These are phyloP conservation scores for Arthrobotrys megalospora DNA, from an alignment of 2,329 filamentous ascomycete species.

Conservation along the genomic window DNA sequence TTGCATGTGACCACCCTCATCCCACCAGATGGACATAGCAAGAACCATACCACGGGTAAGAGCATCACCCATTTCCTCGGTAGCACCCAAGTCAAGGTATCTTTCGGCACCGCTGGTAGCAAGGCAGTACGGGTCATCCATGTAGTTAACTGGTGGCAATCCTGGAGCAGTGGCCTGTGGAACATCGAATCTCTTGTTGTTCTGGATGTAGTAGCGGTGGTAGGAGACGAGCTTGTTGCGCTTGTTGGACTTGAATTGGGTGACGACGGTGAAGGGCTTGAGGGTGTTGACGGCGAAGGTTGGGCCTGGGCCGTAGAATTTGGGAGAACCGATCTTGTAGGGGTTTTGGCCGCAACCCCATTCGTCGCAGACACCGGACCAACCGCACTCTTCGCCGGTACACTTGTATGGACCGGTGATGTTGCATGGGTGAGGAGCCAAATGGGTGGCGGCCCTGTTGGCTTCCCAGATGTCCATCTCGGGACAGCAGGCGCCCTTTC, in stretches of 20 bases:
- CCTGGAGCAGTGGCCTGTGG: slow-evolving; percentile 67
- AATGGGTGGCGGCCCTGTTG: slow-evolving; percentile 69
- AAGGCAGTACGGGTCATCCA: slow-evolving; percentile 67
- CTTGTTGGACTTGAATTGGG: slow-evolving; percentile 69
- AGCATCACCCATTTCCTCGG: slow-evolving; percentile 70
- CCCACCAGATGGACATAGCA: slow-evolving; percentile 74
- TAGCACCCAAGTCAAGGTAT: slow-evolving; percentile 68
- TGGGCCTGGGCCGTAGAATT: slow-evolving; percentile 65
- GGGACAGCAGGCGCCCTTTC: slow-evolving; percentile 67
- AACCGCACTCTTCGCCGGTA: slow-evolving; percentile 68
- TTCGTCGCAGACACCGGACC: slow-evolving; percentile 69
- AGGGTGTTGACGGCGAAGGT: slow-evolving; percentile 69
- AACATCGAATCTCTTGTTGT: slow-evolving; percentile 69
- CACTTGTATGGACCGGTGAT: slow-evolving; percentile 69
- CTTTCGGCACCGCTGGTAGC: slow-evolving; percentile 65
- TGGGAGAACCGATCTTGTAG: slow-evolving; percentile 66
- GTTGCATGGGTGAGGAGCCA: slow-evolving; percentile 72
- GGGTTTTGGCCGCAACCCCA: slow-evolving; percentile 70
- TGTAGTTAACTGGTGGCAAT: slow-evolving; percentile 67
- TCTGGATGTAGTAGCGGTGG: slow-evolving; percentile 71
- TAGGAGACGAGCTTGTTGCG: slow-evolving; percentile 69
- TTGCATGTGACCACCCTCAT: slow-evolving; percentile 72
- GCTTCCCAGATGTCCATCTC: slow-evolving; percentile 71
- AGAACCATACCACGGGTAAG: slow-evolving; percentile 72
- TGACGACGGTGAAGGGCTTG: slow-evolving; percentile 70